phyloP scores from a whole-genome alignment of 108 stramenopile genomes.

The Conticribra weissflogii region DNA sequence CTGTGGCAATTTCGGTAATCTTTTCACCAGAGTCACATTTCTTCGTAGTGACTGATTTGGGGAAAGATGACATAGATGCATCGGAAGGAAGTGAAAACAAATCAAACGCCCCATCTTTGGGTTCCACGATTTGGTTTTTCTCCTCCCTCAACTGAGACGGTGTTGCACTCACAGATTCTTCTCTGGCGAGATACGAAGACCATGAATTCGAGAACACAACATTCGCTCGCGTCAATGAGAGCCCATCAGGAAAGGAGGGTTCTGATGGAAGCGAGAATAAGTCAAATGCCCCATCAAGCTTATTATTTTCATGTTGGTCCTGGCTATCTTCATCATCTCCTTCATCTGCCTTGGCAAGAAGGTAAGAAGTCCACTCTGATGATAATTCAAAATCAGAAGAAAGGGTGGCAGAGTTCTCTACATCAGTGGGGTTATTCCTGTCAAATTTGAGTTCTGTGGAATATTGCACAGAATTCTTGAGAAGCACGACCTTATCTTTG shows the following conservation, averaged over 20 bases:
- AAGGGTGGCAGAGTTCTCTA: slow-evolving; percentile 5
- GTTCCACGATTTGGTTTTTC: too few relatives aligned
- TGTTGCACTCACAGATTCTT: too few relatives aligned
- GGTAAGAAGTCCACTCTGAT: slow-evolving; percentile 32
- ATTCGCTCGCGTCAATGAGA: too few relatives aligned
- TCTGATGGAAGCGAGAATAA: slow-evolving; percentile 47
- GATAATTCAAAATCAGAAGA: slow-evolving; percentile 34
- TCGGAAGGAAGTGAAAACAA: slow-evolving; percentile 47
- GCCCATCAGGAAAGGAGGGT: too few relatives aligned
- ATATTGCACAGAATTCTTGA: slow-evolving; percentile 25
- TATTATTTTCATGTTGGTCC: background rate
- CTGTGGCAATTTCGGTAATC: slow-evolving; percentile 2
- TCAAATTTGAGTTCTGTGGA: slow-evolving; percentile 36
- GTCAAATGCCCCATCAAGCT: slow-evolving; percentile 42
- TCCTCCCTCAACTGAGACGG: too few relatives aligned
- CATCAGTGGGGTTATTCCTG: slow-evolving; percentile 14
- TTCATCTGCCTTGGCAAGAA: slow-evolving; percentile 13
- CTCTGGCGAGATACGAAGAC: too few relatives aligned
- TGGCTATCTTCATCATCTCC: background rate
- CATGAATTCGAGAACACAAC: too few relatives aligned
- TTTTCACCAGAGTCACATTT: slow-evolving; percentile 17
- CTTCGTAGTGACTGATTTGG: background rate
- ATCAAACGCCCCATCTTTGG: slow-evolving; percentile 37
- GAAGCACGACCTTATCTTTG: slow-evolving; percentile 16
- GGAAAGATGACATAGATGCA: slow-evolving; percentile 21